These are phyloP conservation scores for Linderina pennispora DNA, from an alignment of 192 early-diverging fungal species.

Conservation along the genomic window DNA sequence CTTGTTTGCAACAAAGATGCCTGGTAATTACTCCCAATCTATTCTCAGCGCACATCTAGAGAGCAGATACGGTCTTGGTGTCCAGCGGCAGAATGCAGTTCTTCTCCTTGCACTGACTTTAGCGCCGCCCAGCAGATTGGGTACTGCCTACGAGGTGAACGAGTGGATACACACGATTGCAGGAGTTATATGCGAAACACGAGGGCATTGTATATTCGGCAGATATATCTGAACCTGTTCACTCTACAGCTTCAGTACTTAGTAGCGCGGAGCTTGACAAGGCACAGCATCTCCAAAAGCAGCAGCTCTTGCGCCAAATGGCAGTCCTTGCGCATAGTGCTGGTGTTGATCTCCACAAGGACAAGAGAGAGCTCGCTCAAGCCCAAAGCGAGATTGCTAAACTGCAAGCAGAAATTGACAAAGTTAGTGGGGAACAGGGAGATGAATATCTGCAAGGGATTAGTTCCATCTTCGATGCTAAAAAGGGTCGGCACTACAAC, in stretches of 20 bases:
- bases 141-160: constrained; percentile 65
- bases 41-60: constrained; percentile 67
- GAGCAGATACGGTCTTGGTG: constrained; percentile 62
- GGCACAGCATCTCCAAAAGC: constrained; percentile 66
- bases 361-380: constrained; percentile 75
- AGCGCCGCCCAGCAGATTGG: constrained; percentile 83
- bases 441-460: constrained; percentile 74
- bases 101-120: constrained; percentile 72
- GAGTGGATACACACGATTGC: constrained; percentile 69
- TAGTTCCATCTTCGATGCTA: constrained; percentile 61
- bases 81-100: constrained; percentile 68
- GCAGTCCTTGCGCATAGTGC: constrained; percentile 80
- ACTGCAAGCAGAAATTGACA: neutral
- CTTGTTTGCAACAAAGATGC: constrained; percentile 77
- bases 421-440: constrained; percentile 60
- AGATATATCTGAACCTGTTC: neutral
- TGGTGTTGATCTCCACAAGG: constrained; percentile 75
- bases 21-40: constrained; percentile 74
- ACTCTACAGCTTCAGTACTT: constrained; percentile 51
- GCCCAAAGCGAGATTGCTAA: constrained; percentile 69
- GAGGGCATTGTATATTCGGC: constrained; percentile 50
- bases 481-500: constrained; percentile 84
- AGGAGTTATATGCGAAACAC: constrained; percentile 64
- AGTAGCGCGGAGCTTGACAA: constrained; percentile 85
- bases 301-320: constrained; percentile 74